Base-by-base conservation (phyloP, 2,329 filamentous ascomycete genomes). In the Aureobasidium uvarum region DNA sequence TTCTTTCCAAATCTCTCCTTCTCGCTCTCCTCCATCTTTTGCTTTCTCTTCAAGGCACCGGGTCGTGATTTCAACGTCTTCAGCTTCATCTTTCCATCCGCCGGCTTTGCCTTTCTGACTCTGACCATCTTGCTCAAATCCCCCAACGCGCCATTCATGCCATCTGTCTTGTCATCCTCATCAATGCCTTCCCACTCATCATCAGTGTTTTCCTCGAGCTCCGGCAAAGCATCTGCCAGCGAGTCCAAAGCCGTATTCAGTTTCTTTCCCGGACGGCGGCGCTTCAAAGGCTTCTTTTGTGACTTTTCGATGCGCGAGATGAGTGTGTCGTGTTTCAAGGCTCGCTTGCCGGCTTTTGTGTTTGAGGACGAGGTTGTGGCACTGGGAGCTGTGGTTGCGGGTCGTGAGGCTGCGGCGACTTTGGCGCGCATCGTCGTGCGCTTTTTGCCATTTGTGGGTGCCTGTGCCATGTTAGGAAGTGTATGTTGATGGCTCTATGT, bases 1-100 rank as follows among this genome's bases (percentile, higher is more conserved):
- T 92, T 97, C 74, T 83, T 85, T 43, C 87, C 88, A 75, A 98
- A 97, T 67, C 94, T 82, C 75, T 92, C 87, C 79, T 90, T 89
- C 83, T 98, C 94, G 66, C 85, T 81, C 75, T 81, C 86, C 66
- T 96, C 90, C 38, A 98, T 74, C 77, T 84, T 88, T 78, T 92
- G 90, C 78, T 92, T 95, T 73, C 85, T 83, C 84, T 92, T 96
- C 79, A 93, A 83, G 25, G 92, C 91, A 0, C 94, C 94, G 2
- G 87, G 91, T 63, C 87, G 82, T 68, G 85, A 88, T 77, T 85
- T 88, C 72, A 98, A 72, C 67, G 89, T 94, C 80, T 86, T 89
- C 69, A 91, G 89, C 67, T 85, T 82, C 59, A 95, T 84, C 71
- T 88, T 90, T 0, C 86, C 86, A 70, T 86, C 83, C 13, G 72